Base-by-base conservation (phyloP, 257 asterid species). In the Verbena officinalis region DNA sequence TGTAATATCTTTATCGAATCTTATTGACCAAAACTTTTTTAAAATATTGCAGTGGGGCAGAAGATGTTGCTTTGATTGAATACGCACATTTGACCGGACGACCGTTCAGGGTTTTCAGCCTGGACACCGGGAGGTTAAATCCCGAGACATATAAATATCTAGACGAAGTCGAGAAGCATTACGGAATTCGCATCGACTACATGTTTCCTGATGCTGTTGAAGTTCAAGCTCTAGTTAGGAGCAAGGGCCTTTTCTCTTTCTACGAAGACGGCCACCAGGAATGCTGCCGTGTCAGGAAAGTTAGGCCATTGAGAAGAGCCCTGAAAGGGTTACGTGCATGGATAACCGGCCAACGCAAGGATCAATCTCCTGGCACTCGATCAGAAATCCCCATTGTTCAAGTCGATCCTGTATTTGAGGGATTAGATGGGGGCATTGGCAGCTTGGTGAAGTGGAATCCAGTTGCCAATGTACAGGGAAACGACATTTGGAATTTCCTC, bases 381-480 rank as follows among this genome's bases (percentile, higher is more conserved):
- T 83, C 98, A 0, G 95, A 88, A 67, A 74, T 86, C 58, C 98
- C 96, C 0, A 76, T 88, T 5, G 94, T 91, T 30, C 95, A 91
- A 54, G 90, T 86, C 0, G 98, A 91, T 44, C 98, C 98, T 3
- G 87, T 75, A 19, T 91, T 91, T 4, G 98, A 88, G 67, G 96
- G 98, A 5, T 4, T 84, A 67, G 95, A 86, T 23, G 87, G 96
- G 33, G 96, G 96, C 52, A 27, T 44, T 27, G 97, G 95, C 38
- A 91, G 98, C 75, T 68, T 91, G 74, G 90, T 91, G 55, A 91
- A 91, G 83, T 91, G 96, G 96, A 91, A 91, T 48, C 98, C 95
- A 0, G 79, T 88, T 50, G 95, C 95, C 0, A 88, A 88, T 23
- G 85, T 78, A 4, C 79, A 81, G 27, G 96, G 98, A 0, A 78